Evolutionary conservation across 2,329 filamentous ascomycete species (phyloP).

Genomic region (Claviceps cyperi): DNA sequence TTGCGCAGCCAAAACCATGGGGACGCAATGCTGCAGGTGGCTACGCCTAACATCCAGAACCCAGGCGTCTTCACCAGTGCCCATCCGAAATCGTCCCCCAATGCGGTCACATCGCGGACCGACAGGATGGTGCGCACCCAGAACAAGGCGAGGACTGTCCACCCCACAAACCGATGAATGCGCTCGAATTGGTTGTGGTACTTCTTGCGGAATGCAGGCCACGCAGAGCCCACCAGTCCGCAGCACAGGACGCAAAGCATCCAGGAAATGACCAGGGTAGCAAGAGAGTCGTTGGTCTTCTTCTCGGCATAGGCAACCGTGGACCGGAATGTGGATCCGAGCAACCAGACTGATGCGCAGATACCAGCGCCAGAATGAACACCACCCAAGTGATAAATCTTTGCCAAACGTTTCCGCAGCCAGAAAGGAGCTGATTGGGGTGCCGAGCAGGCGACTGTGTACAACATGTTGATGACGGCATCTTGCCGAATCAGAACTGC

Average conservation of each 20-base stretch:
- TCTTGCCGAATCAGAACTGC: conserved; percentile 41
- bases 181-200: conserved; percentile 58
- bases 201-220: conserved; percentile 46
- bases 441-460: conserved; percentile 29
- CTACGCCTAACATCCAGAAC: conserved; percentile 54
- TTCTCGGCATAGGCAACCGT: conserved; percentile 20
- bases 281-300: conserved; percentile 23
- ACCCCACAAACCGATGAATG: conserved; percentile 60
- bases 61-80: conserved; percentile 25
- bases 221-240: conserved; percentile 45
- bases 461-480: conserved; percentile 36
- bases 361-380: conserved; percentile 36
- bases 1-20: conserved; percentile 62
- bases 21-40: conserved; percentile 50
- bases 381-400: conserved; percentile 38
- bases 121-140: conserved; percentile 47
- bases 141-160: conserved; percentile 50
- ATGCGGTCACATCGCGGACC: conserved; percentile 27
- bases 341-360: conserved; percentile 33
- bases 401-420: conserved; percentile 32
- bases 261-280: conserved; percentile 36
- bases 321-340: conserved; percentile 26
- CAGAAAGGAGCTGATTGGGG: conserved; percentile 31
- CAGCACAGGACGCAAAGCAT: conserved; percentile 42
- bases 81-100: conserved; percentile 18